Conservation (phyloP, 2,329 filamentous ascomycete species). For the Phyllosticta citriasiana region DNA sequence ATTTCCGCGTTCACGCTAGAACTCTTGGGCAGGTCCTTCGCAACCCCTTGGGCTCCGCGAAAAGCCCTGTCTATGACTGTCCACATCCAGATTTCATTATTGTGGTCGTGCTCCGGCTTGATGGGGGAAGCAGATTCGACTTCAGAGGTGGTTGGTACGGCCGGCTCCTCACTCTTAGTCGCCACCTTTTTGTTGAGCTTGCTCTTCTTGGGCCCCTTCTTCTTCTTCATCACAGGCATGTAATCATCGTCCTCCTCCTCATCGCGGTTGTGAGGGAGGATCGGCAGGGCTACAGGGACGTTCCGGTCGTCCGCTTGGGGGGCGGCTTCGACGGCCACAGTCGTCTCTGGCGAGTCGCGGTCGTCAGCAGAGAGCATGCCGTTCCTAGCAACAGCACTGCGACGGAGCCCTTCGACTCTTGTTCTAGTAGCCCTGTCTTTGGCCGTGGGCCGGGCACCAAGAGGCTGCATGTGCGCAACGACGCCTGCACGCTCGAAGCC, state of each 20-base stretch:
- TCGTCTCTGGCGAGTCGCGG: constrained; percentile 37
- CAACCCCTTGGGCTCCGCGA: not conserved
- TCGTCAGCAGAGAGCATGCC: constrained; percentile 31
- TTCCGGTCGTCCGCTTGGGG: constrained; percentile 13
- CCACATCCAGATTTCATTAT: not conserved
- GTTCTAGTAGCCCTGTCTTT: constrained; percentile 48
- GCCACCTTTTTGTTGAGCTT: not conserved
- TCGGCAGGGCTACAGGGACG: constrained; percentile 23
- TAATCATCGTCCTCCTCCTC: constrained; percentile 41
- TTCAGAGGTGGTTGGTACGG: constrained; percentile 5
- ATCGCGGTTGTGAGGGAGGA: constrained; percentile 25
- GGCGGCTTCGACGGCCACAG: constrained; percentile 29
- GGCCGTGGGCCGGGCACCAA: constrained; percentile 60
- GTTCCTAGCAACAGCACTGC: constrained; percentile 33
- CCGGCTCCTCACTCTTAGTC: constrained; percentile 3
- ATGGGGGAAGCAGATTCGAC: not conserved
- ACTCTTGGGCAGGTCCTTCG: constrained; percentile 1
- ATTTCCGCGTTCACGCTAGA: constrained; percentile 10
- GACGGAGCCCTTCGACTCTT: constrained; percentile 35
- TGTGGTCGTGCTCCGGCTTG: not conserved
- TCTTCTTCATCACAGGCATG: constrained; percentile 27
- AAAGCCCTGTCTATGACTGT: constrained; percentile 3
- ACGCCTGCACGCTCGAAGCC: constrained; percentile 66
- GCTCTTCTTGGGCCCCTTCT: constrained; percentile 2
- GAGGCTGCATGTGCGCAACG: constrained; percentile 71